Evolutionary conservation across 208 protist genomes (phyloP).

Genomic region (Trichomonas tenax): DNA sequence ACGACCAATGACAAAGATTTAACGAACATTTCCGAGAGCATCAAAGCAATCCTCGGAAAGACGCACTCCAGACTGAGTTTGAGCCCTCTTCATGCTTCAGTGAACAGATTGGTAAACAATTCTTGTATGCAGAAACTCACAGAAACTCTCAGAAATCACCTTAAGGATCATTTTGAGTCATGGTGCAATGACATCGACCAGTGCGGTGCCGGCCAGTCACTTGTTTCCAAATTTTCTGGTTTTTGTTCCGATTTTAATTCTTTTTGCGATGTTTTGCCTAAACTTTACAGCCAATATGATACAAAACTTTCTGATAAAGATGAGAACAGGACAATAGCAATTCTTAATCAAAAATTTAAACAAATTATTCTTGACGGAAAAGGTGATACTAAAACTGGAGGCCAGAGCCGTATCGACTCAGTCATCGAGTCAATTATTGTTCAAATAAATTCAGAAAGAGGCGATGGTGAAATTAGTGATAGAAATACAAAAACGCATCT

Average conservation of each 20-base stretch:
- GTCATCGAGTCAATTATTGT: background rate
- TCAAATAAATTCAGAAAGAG: too few relatives aligned
- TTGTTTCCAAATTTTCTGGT: background rate
- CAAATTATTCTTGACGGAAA: background rate
- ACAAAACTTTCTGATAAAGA: background rate
- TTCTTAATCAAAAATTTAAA: background rate
- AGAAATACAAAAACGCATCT: background rate
- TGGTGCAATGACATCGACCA: background rate
- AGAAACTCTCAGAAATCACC: background rate
- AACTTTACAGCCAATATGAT: background rate
- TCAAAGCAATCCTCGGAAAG: too few relatives aligned
- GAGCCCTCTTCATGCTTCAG: too few relatives aligned
- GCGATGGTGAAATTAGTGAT: background rate
- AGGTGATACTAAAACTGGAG: too few relatives aligned
- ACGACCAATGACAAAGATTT: too few relatives aligned
- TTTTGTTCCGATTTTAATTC: background rate
- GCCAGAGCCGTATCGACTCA: background rate
- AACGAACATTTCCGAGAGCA: too few relatives aligned
- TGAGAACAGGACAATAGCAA: background rate
- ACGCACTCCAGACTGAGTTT: too few relatives aligned
- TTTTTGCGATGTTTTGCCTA: background rate
- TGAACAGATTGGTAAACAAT: too few relatives aligned
- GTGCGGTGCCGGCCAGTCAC: background rate
- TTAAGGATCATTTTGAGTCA: background rate
- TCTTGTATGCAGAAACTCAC: too few relatives aligned